Evolutionary conservation across 345 rosid species (phyloP).

Genomic region (Citrus mangshanensis): DNA sequence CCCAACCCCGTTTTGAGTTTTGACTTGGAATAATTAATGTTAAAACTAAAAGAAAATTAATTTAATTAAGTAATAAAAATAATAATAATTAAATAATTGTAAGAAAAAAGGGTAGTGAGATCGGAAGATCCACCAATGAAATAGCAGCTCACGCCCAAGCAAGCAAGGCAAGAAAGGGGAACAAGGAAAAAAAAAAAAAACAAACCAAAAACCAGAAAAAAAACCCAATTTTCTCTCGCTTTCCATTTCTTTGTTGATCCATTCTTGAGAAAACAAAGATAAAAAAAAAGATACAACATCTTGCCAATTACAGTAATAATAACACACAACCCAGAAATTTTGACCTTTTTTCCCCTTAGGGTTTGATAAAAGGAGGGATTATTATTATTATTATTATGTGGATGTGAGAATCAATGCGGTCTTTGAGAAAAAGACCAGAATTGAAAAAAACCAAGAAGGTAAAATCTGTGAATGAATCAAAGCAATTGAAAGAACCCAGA

Average conservation of each 20-base stretch:
- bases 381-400: background rate
- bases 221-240: slow-evolving; percentile 33
- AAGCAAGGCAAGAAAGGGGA: background rate
- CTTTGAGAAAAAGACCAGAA: slow-evolving; percentile 41
- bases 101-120: slow-evolving; percentile 19
- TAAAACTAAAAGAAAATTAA: background rate
- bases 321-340: slow-evolving; percentile 10
- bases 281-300: background rate
- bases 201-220: slow-evolving; percentile 6
- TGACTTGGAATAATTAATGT: background rate
- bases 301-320: background rate
- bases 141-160: slow-evolving; percentile 5
- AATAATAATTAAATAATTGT: background rate
- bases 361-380: background rate
- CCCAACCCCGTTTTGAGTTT: slow-evolving; percentile 50
- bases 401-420: slow-evolving; percentile 60
- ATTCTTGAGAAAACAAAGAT: slow-evolving; percentile 8
- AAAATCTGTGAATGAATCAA: slow-evolving; percentile 21
- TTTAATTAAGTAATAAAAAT: slow-evolving; percentile 2
- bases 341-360: background rate
- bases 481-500: slow-evolving; percentile 33
- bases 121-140: slow-evolving; percentile 27
- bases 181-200: background rate
- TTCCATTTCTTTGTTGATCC: slow-evolving; percentile 20
- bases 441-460: slow-evolving; percentile 24